Conservation (phyloP, 2,329 filamentous ascomycete species). For the Ophiostoma fasciatum region DNA sequence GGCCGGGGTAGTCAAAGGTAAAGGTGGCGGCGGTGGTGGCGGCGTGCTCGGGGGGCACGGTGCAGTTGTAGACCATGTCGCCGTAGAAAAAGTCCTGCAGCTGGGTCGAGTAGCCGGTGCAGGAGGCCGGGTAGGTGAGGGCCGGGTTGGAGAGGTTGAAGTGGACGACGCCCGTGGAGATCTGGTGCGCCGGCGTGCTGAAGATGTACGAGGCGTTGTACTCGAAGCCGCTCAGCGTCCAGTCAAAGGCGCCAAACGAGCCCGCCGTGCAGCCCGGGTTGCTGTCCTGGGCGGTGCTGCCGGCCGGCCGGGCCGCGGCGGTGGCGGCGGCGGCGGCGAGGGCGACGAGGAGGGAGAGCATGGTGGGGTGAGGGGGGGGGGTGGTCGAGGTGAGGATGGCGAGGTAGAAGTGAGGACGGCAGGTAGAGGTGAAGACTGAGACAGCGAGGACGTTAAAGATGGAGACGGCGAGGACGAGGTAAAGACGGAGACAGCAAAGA, state of each 20-base stretch:
- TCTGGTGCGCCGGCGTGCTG: conserved; percentile 36
- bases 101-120: conserved; percentile 26
- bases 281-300: neutral
- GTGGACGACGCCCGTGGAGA: conserved; percentile 29
- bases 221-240: conserved; percentile 29
- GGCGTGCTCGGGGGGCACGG: conserved; percentile 13
- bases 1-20: conserved; percentile 23
- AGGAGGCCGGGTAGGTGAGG: conserved; percentile 22
- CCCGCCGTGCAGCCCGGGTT: conserved; percentile 18
- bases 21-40: conserved; percentile 23
- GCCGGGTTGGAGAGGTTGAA: conserved; percentile 36
- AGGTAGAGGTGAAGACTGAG: too few species aligned
- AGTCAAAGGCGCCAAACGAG: conserved; percentile 22
- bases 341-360: conserved; percentile 2
- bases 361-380: neutral
- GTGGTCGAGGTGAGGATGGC: neutral
- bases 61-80: conserved; percentile 28
- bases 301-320: neutral
- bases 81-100: conserved; percentile 37
- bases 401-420: neutral
- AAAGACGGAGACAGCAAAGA: too few species aligned
- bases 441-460: neutral
- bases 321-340: conserved; percentile 4
- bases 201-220: conserved; percentile 34
- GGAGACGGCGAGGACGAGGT: neutral